Conservation (phyloP, 2,329 filamentous ascomycete species). For the Hypoxylon sp. region DNA sequence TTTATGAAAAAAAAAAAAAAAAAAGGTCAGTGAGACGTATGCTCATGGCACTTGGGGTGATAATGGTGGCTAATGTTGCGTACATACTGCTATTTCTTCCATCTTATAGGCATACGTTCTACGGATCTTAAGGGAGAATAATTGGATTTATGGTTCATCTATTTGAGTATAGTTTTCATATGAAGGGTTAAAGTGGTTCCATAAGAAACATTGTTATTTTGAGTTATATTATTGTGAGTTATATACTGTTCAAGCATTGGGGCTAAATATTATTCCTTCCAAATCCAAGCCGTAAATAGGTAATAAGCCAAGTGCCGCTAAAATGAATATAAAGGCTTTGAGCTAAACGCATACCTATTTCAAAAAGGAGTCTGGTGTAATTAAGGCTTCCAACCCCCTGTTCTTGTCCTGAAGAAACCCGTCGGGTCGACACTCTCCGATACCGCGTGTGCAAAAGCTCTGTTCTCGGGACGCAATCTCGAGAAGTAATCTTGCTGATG, state of each 20-base stretch:
- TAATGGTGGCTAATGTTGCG: too few relatives aligned
- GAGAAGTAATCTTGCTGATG: conserved; percentile 60
- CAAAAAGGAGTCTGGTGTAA: not conserved
- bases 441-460: conserved; percentile 55
- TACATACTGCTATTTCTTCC: too few relatives aligned
- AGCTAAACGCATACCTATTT: too few relatives aligned
- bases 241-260: not conserved
- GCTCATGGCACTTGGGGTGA: too few relatives aligned
- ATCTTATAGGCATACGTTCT: too few relatives aligned
- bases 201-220: not conserved
- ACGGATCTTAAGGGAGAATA: too few relatives aligned
- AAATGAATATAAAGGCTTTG: not conserved
- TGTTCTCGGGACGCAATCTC: conserved; percentile 56
- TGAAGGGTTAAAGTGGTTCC: not conserved
- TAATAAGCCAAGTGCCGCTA: not conserved
- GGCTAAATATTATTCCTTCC: not conserved
- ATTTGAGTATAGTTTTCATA: not conserved
- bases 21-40: too few relatives aligned
- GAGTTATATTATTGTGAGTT: not conserved
- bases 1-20: too few relatives aligned
- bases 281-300: not conserved
- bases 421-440: conserved; percentile 57
- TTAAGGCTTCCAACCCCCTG: conserved; percentile 57
- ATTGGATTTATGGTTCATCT: too few relatives aligned
- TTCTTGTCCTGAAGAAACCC: conserved; percentile 57